Conservation (phyloP, 2,329 filamentous ascomycete species). For the Trichoderma guizhouense region DNA sequence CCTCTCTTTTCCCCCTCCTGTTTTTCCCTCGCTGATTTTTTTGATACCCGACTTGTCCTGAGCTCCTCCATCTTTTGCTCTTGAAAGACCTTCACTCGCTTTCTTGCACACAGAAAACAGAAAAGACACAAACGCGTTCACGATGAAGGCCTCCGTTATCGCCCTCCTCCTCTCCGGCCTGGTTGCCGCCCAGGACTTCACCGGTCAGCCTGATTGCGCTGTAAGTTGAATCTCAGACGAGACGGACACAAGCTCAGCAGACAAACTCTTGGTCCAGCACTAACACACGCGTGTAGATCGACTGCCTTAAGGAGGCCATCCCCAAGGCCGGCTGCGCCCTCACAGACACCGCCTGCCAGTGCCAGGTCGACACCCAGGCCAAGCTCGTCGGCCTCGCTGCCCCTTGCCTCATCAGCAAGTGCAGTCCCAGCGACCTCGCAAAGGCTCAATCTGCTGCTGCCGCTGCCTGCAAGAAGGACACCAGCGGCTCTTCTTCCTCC, state of each 20-base stretch:
- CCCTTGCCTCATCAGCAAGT: constrained; percentile 35
- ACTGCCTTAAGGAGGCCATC: constrained; percentile 37
- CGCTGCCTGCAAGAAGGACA: constrained; percentile 28
- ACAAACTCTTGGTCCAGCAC: neutral
- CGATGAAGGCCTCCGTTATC: constrained; percentile 40
- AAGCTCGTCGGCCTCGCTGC: constrained; percentile 30
- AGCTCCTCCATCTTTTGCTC: neutral
- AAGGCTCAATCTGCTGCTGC: constrained; percentile 33
- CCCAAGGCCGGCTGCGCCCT: constrained; percentile 35
- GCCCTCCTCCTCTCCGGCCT: constrained; percentile 35
- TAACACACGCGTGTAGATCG: constrained; percentile 21
- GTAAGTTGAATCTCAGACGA: constrained; percentile 31
- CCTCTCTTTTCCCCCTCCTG: neutral
- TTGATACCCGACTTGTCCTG: neutral
- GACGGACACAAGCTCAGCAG: neutral
- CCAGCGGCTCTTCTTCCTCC: neutral
- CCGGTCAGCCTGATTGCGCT: constrained; percentile 37
- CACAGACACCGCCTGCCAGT: constrained; percentile 39
- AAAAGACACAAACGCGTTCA: constrained; percentile 22
- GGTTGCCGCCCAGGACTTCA: constrained; percentile 38
- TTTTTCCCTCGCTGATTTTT: neutral
- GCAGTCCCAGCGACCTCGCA: constrained; percentile 30
- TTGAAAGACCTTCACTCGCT: neutral
- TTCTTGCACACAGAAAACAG: neutral
- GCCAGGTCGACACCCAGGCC: constrained; percentile 33